A percentile compares a stretch with the other conserved stretches of the same genome.
These are phyloP conservation scores for Somion occarium DNA, from an alignment of 1,284 basidiomycete genomes.

Conservation along the genomic window DNA sequence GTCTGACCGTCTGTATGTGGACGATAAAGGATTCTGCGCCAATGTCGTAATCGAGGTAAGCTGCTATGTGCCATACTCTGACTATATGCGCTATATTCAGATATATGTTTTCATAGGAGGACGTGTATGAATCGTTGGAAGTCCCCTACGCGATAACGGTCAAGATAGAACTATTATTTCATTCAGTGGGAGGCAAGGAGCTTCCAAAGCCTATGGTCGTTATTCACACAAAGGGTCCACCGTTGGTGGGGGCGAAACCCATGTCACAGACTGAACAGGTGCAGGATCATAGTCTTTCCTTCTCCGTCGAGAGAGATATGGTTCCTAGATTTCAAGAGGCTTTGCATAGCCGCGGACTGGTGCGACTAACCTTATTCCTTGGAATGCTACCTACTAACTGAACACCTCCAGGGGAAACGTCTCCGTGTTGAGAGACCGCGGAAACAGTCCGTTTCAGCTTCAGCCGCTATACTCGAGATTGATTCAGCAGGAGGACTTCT, in stretches of 20 bases:
- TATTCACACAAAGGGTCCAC: constrained; percentile 8
- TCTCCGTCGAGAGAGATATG: constrained; percentile 1
- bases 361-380: not conserved
- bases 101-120: constrained; percentile 34
- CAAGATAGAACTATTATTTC: constrained; percentile 29
- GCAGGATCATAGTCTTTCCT: not conserved
- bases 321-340: constrained; percentile 10
- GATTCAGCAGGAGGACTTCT: constrained; percentile 12
- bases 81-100: constrained; percentile 12
- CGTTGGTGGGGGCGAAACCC: constrained; percentile 16
- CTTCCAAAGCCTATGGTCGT: constrained; percentile 14
- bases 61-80: constrained; percentile 6
- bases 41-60: constrained; percentile 44
- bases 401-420: constrained; percentile 1
- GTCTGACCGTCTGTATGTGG: constrained; percentile 45
- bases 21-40: constrained; percentile 43
- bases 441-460: constrained; percentile 10
- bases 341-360: constrained; percentile 14
- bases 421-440: not conserved
- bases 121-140: constrained; percentile 36
- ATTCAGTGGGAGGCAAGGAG: constrained; percentile 29
- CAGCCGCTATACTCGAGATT: constrained; percentile 11
- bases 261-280: constrained; percentile 2
- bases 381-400: not conserved
- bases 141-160: constrained; percentile 41